Percentiles rank a stretch among this genome's conserved stretches.
phyloP scores from a whole-genome alignment of 2,329 filamentous ascomycete species.

The Taxawa tesnikishii region DNA sequence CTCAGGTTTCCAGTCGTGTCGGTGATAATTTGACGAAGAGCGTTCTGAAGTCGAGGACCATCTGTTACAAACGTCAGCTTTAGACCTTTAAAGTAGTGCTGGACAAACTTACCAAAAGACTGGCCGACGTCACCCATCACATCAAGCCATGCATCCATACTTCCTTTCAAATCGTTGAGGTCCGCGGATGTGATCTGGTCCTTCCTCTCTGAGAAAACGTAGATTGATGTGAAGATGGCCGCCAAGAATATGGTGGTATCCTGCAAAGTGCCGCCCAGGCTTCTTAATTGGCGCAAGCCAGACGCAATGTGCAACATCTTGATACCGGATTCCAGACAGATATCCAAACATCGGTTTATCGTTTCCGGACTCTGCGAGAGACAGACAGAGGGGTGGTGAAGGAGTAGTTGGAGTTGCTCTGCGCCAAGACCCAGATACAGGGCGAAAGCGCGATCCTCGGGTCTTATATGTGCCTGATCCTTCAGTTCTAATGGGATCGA shows the following conservation, averaged over 20 bases:
- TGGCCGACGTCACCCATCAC: constrained; percentile 55
- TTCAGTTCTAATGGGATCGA: constrained; percentile 50
- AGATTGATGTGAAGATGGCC: constrained; percentile 61
- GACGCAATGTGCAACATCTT: constrained; percentile 50
- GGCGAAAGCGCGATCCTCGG: constrained; percentile 36
- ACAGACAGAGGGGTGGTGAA: constrained; percentile 42
- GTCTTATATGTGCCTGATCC: constrained; percentile 29
- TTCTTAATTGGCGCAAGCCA: constrained; percentile 50
- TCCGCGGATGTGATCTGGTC: constrained; percentile 47
- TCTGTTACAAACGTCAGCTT: constrained; percentile 16
- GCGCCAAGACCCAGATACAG: constrained; percentile 37
- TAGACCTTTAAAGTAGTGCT: neutral
- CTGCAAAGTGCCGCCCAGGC: constrained; percentile 69
- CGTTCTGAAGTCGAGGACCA: constrained; percentile 34
- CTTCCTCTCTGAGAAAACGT: constrained; percentile 55
- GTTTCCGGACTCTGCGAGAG: constrained; percentile 44
- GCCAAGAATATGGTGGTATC: constrained; percentile 59
- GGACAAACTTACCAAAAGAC: constrained; percentile 56
- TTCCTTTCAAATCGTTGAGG: constrained; percentile 46
- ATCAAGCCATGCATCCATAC: constrained; percentile 59
- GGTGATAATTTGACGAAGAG: constrained; percentile 37
- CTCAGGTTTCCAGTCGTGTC: constrained; percentile 35
- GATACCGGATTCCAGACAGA: constrained; percentile 54
- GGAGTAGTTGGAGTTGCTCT: constrained; percentile 36
- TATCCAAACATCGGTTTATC: constrained; percentile 38